Evolutionary conservation across 2,329 filamentous ascomycete genomes (phyloP).

Genomic region (Aschersonia sp.): DNA sequence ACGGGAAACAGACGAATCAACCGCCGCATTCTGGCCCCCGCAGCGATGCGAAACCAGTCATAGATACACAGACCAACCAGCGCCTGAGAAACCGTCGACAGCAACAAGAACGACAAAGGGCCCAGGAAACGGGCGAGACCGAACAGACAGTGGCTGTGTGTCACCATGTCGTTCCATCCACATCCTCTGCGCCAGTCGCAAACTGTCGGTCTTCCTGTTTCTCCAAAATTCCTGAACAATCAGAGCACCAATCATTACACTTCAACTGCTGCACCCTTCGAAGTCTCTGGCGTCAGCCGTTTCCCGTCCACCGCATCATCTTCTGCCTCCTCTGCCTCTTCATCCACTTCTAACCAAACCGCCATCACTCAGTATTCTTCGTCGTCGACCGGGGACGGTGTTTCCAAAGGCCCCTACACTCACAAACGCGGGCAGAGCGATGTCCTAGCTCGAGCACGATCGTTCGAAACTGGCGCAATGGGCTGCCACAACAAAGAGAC

Average conservation of each 20-base stretch:
- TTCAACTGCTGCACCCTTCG: slow-evolving; percentile 22
- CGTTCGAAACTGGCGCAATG: slow-evolving; percentile 29
- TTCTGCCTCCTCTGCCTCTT: slow-evolving; percentile 55
- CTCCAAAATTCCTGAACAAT: not conserved
- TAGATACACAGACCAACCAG: not conserved
- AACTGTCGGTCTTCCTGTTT: slow-evolving; percentile 23
- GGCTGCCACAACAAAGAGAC: slow-evolving; percentile 27
- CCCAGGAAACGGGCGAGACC: not conserved
- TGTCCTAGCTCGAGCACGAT: slow-evolving; percentile 37
- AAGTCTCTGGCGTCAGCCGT: slow-evolving; percentile 32
- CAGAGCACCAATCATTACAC: not conserved
- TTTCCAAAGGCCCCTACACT: slow-evolving; percentile 18
- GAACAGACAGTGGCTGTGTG: not conserved
- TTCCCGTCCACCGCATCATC: slow-evolving; percentile 59
- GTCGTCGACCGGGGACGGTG: slow-evolving; percentile 48
- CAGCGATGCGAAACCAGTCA: not conserved
- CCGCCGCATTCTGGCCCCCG: not conserved
- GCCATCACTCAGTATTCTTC: slow-evolving; percentile 50
- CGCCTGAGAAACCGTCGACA: not conserved
- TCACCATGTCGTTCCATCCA: slow-evolving; percentile 38
- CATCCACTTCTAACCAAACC: slow-evolving; percentile 43
- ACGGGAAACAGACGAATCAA: not conserved
- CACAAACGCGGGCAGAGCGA: slow-evolving; percentile 71
- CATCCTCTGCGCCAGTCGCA: slow-evolving; percentile 44
- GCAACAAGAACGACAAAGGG: not conserved